Base-by-base conservation (phyloP, 2,329 filamentous ascomycete species). In the Ascochyta fabae region DNA sequence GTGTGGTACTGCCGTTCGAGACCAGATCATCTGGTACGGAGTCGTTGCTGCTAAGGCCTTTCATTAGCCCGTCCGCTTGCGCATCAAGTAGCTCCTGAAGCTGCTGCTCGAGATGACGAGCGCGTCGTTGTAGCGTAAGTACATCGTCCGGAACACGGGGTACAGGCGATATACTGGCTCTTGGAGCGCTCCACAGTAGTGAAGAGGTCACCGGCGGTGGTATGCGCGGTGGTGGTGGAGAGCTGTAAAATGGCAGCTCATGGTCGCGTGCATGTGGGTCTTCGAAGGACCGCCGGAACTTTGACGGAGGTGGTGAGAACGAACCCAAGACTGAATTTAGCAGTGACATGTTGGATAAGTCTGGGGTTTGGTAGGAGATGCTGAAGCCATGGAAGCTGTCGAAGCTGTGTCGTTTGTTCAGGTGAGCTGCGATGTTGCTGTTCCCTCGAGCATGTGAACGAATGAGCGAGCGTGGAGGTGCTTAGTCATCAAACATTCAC, bases 1-100 rank as follows among this genome's bases (percentile, higher is more conserved):
- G 80, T 24, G 79, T 82, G 40, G 71, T 80, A 58, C 80, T 84
- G 36, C 79, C 79, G 31, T 78, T 81, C 1, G 82, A 83, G 1
- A 74, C 62, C 36, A 67, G 56, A 53, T 81, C 80, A 58, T 84
- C 79, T 6, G 60, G 57, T 33, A 57, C 58, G 4, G 60, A 27
- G 6, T 69, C 65, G 24, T 75, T 70, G 12, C 71, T 73, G 12
- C 74, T 72, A 3, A 84, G 69, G 3, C 80, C 81, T 42, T 79
- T 78, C 36, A 81, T 75, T 27, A 88, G 75, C 16, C 81, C 84
- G 62, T 86, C 83, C 29, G 83, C 82, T 69, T 88, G 85, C 9
- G 83, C 83, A 70, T 88, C 85, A 22, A 88, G 81, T 10, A 87
- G 74, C 53, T 78, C 77, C 68, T 88, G 85, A 9, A 88, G 77